These are phyloP conservation scores for Pleurotus salmoneostramineus DNA, from an alignment of 768 basidiomycete species.

Conservation along the genomic window DNA sequence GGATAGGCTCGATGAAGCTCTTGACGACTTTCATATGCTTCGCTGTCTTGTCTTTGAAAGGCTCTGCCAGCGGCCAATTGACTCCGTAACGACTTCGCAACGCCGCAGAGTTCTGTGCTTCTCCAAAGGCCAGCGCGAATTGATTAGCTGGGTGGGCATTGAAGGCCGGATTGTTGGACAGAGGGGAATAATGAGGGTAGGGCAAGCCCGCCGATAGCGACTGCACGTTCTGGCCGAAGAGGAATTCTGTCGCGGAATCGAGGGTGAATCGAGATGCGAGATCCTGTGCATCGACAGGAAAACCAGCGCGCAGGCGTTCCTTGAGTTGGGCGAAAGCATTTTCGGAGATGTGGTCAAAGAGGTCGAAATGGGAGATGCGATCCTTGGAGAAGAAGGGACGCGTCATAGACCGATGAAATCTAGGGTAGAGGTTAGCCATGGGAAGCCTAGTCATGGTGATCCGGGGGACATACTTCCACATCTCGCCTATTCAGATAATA, in stretches of 20 bases:
- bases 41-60: slow-evolving; percentile 43
- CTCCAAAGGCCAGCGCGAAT: slow-evolving; percentile 47
- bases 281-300: slow-evolving; percentile 60
- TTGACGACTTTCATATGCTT: slow-evolving; percentile 44
- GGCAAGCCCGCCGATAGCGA: slow-evolving; percentile 45
- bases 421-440: slow-evolving; percentile 11
- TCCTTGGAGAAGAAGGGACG: slow-evolving; percentile 59
- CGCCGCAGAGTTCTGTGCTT: slow-evolving; percentile 39
- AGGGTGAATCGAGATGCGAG: slow-evolving; percentile 53
- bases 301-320: slow-evolving; percentile 37
- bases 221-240: slow-evolving; percentile 45
- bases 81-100: slow-evolving; percentile 34
- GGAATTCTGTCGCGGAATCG: slow-evolving; percentile 56
- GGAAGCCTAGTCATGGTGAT: background rate
- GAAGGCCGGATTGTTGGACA: slow-evolving; percentile 12
- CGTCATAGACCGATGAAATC: slow-evolving; percentile 57
- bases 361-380: slow-evolving; percentile 50
- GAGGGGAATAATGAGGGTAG: slow-evolving; percentile 34
- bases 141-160: slow-evolving; percentile 27
- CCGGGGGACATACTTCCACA: slow-evolving; percentile 46
- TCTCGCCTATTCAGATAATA: slow-evolving; percentile 31
- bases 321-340: slow-evolving; percentile 42
- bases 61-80: slow-evolving; percentile 51
- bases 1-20: slow-evolving; percentile 49
- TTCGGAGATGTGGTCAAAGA: slow-evolving; percentile 47